Base-by-base conservation (phyloP, 2,329 filamentous ascomycete genomes). In the Sclerotinia glacialis region DNA sequence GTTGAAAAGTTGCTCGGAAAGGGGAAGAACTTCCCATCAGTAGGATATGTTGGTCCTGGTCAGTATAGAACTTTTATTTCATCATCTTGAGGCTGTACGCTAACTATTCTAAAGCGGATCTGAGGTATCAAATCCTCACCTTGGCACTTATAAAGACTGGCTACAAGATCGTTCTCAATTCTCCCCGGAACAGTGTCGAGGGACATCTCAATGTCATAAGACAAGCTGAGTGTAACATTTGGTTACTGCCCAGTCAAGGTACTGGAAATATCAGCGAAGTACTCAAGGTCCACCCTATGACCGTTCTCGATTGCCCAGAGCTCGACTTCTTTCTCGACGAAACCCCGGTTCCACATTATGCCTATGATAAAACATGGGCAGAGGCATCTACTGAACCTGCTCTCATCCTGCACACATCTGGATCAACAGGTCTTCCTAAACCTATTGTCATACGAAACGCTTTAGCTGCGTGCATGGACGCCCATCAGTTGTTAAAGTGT, bases 311-410 rank as follows among this genome's bases (percentile, higher is more conserved):
- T 28, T 61, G 54, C 31, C 64, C 64, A 44, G 64, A 62, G n/a
- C 46, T 66, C 37, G 23, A 61, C 2, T 60, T 61, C 34, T 60
- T 66, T 23, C 21, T 66, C 37, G 64, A 66, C 7, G 55, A 61
- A 44, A 62, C 47, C 11, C 64, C 55, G 8, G 64, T 53, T 61
- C 34, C 56, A n/a, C 65, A 63, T 26, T 66, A 66, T 47, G 37
- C 65, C n/a, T 65, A 69, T 34, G 59, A 55, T 12, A 56, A 67
- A 8, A 69, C 64, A 2, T 79, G 75, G 28, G 73, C 75, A 1
- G 70, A 76, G 26, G 65, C 46, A 11, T 59, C 26, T 9, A 14
- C 54, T 18, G 55, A 68, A 5, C 64, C 66, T 18, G 12, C 62
- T 44, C 40, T 70, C 21, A 31, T 68, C 49, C n/a, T 68, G 16